Conservation (phyloP, 345 rosid genomes). For the Iberis pinnata region DNA sequence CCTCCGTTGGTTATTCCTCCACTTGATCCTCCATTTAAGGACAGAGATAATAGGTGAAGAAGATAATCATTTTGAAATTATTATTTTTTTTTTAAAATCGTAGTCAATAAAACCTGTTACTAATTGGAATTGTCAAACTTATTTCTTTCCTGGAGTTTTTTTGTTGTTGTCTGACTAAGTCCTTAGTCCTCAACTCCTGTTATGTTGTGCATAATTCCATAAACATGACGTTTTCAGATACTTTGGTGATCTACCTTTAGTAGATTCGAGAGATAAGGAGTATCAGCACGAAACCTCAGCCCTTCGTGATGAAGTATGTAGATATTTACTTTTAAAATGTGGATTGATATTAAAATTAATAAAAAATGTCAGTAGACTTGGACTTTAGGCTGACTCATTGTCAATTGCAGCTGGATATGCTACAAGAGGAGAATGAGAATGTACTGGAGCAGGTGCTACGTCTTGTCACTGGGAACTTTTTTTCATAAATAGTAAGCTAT, state of each 20-base stretch:
- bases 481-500: constrained; percentile 6
- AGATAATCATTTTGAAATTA: not conserved
- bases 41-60: constrained; percentile 42
- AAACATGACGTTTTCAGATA: constrained; percentile 45
- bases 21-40: constrained; percentile 42
- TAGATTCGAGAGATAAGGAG: constrained; percentile 43
- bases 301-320: constrained; percentile 88
- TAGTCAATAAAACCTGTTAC: too few species aligned
- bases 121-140: not conserved
- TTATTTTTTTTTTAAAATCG: too few species aligned
- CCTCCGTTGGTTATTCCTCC: constrained; percentile 44
- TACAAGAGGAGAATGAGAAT: constrained; percentile 80
- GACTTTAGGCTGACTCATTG: constrained; percentile 29
- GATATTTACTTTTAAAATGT: constrained; percentile 1
- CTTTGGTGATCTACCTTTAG: constrained; percentile 39
- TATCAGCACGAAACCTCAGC: constrained; percentile 83
- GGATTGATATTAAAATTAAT: not conserved
- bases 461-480: not conserved
- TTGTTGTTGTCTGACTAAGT: not conserved
- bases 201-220: not conserved
- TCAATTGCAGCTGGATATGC: constrained; percentile 75
- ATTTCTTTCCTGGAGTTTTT: not conserved
- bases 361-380: constrained; percentile 1
- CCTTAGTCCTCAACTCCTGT: not conserved
- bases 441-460: constrained; percentile 51